These are phyloP conservation scores for Trichothecium roseum DNA, from an alignment of 2,329 filamentous ascomycete genomes.

Conservation along the genomic window DNA sequence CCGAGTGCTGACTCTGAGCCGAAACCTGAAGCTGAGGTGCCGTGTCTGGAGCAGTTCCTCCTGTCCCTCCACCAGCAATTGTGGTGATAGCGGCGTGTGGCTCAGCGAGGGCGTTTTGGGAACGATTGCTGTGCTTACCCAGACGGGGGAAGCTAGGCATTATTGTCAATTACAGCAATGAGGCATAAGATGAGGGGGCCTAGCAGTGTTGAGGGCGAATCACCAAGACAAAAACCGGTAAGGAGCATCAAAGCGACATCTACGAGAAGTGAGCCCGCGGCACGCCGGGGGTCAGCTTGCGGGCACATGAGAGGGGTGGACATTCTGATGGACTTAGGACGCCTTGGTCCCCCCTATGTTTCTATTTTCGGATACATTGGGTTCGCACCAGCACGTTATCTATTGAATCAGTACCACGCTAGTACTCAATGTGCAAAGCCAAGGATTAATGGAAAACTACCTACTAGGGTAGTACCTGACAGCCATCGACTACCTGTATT, in stretches of 20 bases:
- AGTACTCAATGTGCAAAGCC: no score
- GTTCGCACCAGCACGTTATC: no score
- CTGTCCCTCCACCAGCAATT: constrained; percentile 9
- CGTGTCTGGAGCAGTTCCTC: constrained; percentile 9
- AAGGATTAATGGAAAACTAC: no score
- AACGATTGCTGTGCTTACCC: constrained; percentile 45
- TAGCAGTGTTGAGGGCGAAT: constrained; percentile 2
- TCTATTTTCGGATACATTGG: no score
- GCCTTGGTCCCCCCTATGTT: no score
- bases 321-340: no score
- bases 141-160: constrained; percentile 46
- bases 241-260: neutral
- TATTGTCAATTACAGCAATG: neutral
- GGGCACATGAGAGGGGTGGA: no score
- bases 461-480: no score
- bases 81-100: constrained; percentile 21
- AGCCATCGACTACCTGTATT: no score
- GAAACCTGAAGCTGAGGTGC: constrained; percentile 7
- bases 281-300: no score
- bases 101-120: constrained; percentile 44
- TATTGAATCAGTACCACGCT: no score
- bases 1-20: constrained; percentile 2
- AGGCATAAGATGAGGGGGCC: constrained; percentile 1
- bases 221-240: neutral
- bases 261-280: neutral